Base-by-base conservation (phyloP, 495 filamentous ascomycete genomes). In the Chlorociboria aeruginascens region DNA sequence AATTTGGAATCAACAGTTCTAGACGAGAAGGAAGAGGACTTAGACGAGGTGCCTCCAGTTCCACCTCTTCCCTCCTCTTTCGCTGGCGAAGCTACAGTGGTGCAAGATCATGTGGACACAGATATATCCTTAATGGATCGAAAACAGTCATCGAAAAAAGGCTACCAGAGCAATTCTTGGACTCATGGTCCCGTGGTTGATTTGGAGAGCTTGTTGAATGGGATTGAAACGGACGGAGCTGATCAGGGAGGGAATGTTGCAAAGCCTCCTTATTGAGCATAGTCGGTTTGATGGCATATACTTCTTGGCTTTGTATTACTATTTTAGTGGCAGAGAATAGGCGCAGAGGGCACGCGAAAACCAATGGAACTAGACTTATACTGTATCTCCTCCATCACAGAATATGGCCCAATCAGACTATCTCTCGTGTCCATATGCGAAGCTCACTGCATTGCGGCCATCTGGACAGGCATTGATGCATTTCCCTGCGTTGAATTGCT, bases 101-200 rank as follows among this genome's bases (percentile, higher is more conserved):
- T 47, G 12, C 64, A 66, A 43, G 67, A 70, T 32, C 56, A 63
- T 20, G 63, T 56, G 1, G 14, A 29, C 25, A 14, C 37, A 14
- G 51, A 54, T 11, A 28, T 32, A 14, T 16, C 41, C 8, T 44
- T 46, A 6, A 56, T 52, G 40, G 47, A 51, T n/a, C 49, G 50
- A 29, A 37, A 48, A 32, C 50, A 46, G n/a, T 37, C 35, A 7
- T 28, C 36, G 10, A 53, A 53, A 20, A 49, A 31, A 25, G 43
- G 20, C 25, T 43, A 37, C 13, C 31, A 40, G 16, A 17, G 30
- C 17, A 35, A 36, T 0, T 10, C 44, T 8, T 59, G 57, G 57
- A 48, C 51, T 10, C 16, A 25, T 29, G 25, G 10, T 0, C 12
- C 48, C 1, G 38, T 29, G 1, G 41, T 51, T 14, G 57, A 60